Conservation (phyloP, 2,329 filamentous ascomycete species). For the Tolypocladium inflatum region DNA sequence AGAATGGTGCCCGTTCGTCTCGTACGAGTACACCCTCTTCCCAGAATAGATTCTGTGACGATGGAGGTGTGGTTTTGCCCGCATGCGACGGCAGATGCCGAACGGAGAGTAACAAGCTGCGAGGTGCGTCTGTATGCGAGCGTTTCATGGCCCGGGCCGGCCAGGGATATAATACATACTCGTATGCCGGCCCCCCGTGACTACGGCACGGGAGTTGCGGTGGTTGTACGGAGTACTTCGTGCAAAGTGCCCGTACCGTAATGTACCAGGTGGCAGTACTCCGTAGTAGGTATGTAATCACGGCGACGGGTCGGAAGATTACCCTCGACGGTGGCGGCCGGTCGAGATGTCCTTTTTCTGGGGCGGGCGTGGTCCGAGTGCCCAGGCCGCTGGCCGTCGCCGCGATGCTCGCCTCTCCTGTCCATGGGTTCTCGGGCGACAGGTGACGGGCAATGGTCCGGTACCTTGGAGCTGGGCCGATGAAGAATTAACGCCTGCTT, state of each 20-base stretch:
- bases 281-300: neutral
- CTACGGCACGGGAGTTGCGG: neutral
- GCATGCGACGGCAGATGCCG: neutral
- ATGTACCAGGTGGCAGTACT: too few relatives aligned
- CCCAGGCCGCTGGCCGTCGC: neutral
- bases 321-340: neutral
- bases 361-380: neutral
- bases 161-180: too few relatives aligned
- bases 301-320: neutral
- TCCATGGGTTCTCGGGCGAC: neutral
- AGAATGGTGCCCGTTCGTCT: neutral
- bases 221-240: too few relatives aligned
- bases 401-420: neutral
- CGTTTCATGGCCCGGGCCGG: neutral
- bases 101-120: neutral
- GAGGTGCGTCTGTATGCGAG: neutral
- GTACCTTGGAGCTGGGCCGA: neutral
- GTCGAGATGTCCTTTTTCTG: neutral
- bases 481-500: neutral
- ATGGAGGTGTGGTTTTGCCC: neutral
- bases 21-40: too few relatives aligned
- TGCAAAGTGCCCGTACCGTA: too few relatives aligned
- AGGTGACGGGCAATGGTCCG: neutral
- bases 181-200: neutral
- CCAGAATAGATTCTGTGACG: neutral